These are phyloP conservation scores for Rossbeevera mucosa DNA, from an alignment of 768 basidiomycete species.

Conservation along the genomic window DNA sequence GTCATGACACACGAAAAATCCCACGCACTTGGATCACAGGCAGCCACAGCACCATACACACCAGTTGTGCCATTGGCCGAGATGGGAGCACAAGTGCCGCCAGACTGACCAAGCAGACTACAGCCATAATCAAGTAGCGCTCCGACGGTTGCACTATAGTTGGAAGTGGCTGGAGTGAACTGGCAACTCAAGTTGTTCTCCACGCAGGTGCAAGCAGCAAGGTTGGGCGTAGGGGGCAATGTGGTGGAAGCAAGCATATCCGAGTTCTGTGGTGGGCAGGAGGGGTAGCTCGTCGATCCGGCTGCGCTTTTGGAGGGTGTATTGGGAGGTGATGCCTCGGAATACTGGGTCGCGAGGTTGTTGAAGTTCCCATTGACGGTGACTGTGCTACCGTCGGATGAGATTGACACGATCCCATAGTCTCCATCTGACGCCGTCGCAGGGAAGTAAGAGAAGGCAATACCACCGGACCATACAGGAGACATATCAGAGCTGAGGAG, in stretches of 20 bases:
- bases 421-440: constrained; percentile 65
- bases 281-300: constrained; percentile 42
- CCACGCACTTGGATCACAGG: constrained; percentile 72
- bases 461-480: constrained; percentile 79
- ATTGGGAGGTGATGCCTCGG: constrained; percentile 52
- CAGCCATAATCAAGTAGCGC: constrained; percentile 65
- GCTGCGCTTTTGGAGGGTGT: constrained; percentile 57
- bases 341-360: constrained; percentile 60
- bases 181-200: constrained; percentile 63
- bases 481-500: constrained; percentile 72
- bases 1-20: background rate
- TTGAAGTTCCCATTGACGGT: constrained; percentile 65
- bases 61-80: constrained; percentile 69
- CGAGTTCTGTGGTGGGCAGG: constrained; percentile 62
- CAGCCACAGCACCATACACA: constrained; percentile 68
- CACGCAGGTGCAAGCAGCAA: constrained; percentile 74
- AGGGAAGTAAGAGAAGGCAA: constrained; percentile 90
- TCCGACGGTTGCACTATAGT: constrained; percentile 59
- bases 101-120: constrained; percentile 52
- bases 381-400: constrained; percentile 59
- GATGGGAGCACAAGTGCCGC: constrained; percentile 64
- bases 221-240: constrained; percentile 82
- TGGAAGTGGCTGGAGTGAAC: constrained; percentile 60
- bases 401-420: constrained; percentile 84
- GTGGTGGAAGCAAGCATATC: constrained; percentile 60